Base-by-base conservation (phyloP, 2,329 filamentous ascomycete genomes). In the Parastagonospora nodorum region DNA sequence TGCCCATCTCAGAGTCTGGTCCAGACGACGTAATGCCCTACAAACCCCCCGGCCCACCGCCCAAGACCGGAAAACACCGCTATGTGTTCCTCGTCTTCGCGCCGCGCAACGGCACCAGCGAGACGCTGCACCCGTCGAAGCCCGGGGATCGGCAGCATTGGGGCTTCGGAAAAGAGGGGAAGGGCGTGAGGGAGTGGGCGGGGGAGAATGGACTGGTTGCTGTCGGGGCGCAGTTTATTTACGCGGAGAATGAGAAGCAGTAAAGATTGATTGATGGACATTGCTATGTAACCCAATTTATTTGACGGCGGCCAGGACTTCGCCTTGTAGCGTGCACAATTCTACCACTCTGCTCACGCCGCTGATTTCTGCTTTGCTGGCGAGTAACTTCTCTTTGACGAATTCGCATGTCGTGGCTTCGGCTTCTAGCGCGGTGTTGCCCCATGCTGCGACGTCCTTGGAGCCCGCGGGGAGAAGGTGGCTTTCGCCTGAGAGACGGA, bases 11-110 rank as follows among this genome's bases (percentile, higher is more conserved):
- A 37, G 51, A 45, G 47, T 50, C 31, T 57, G 52, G 50, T 4
- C 54, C 60, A 1, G 67, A 74, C 27, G 75, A 80, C 37, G 60
- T 83, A 6, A 64, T 81, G 42, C 63, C 71, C 50, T 84, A 83
- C 59, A 79, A 82, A 57, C 74, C 81, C 5, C 83, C 83, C 0
- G 76, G 75, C 5, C 82, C 83, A 28, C 83, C 82, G 0, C 69
- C 75, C 6, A 80, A 81, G 68, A 84, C 82, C 0, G 81, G 82
- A 2, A 78, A 79, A 59, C 82, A 85, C 60, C 74, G 83, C 45
- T 85, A 85, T 63, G 79, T 85, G 3, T 82, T 84, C 55, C 69
- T 83, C 4, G 74, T 81, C 6, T 72, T 84, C 49, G 77, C 66
- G 57, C 77, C 71, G 11, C 65, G 52, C 49, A 80, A 80, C 47